Conservation (phyloP, 2,329 filamentous ascomycete species). For the Lasiodiplodia sp. region DNA sequence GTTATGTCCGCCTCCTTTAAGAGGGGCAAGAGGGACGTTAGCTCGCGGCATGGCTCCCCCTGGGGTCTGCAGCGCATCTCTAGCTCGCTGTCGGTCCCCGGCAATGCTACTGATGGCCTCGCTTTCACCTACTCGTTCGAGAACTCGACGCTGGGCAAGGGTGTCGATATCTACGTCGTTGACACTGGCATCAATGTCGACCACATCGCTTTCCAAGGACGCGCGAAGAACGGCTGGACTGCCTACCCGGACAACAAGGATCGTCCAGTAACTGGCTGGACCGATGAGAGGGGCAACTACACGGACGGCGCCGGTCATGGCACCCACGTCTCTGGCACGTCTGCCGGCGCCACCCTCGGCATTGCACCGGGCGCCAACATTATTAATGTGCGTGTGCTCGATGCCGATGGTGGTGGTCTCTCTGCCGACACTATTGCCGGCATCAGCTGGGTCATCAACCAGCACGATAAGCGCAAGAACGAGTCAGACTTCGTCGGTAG, state of each 20-base stretch:
- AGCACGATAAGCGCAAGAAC: constrained; percentile 52
- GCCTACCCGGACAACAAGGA: constrained; percentile 32
- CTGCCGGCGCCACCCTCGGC: constrained; percentile 53
- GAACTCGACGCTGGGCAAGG: constrained; percentile 43
- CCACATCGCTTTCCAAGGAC: constrained; percentile 54
- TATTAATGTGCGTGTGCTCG: constrained; percentile 60
- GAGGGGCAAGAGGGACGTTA: constrained; percentile 31
- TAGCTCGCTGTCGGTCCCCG: constrained; percentile 35
- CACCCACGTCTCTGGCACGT: constrained; percentile 57
- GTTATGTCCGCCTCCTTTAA: constrained; percentile 38
- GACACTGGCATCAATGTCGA: constrained; percentile 57
- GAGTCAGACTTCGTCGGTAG: constrained; percentile 51
- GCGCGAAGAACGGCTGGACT: constrained; percentile 42
- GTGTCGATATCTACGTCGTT: constrained; percentile 59
- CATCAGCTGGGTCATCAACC: constrained; percentile 55
- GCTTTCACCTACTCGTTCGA: constrained; percentile 54
- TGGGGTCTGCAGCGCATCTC: constrained; percentile 59
- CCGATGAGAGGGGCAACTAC: constrained; percentile 41
- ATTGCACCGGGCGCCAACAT: constrained; percentile 58
- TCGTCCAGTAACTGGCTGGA: constrained; percentile 11
- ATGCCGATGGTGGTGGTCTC: constrained; percentile 54
- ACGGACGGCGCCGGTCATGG: constrained; percentile 57
- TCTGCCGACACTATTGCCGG: constrained; percentile 57
- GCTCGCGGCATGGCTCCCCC: constrained; percentile 45
- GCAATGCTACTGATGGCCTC: constrained; percentile 40